phyloP scores from a whole-genome alignment of 116 monocot genomes.

The Papilionanthe hybrid region DNA sequence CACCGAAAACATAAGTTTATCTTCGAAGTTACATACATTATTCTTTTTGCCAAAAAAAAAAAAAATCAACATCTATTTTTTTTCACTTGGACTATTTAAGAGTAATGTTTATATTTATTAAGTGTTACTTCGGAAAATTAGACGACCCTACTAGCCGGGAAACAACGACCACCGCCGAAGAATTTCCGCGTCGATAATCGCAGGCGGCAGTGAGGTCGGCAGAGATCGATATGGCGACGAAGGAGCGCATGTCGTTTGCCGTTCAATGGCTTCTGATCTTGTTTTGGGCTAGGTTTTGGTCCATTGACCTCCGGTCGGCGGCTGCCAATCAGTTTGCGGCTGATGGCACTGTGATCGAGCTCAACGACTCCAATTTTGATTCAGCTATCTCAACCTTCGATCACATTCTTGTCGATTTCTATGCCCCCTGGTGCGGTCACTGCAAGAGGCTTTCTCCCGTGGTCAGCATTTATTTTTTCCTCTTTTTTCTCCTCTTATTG shows the following conservation, averaged over 20 bases:
- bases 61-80: too few species aligned
- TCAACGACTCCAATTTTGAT: slow-evolving; percentile 72
- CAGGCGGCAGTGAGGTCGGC: neutral
- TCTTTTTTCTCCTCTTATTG: slow-evolving; percentile 3
- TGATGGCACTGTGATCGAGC: slow-evolving; percentile 71
- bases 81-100: too few species aligned
- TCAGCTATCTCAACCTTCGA: slow-evolving; percentile 67
- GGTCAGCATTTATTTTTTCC: slow-evolving; percentile 23
- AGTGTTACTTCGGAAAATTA: too few species aligned
- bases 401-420: slow-evolving; percentile 82
- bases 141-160: too few species aligned
- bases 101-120: too few species aligned
- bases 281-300: slow-evolving; percentile 7
- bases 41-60: too few species aligned
- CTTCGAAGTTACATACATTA: too few species aligned
- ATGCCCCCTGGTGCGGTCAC: slow-evolving; percentile 97
- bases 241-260: neutral
- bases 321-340: slow-evolving; percentile 20
- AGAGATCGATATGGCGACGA: slow-evolving; percentile 6
- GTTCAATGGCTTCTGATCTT: neutral
- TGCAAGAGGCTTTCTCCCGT: slow-evolving; percentile 87
- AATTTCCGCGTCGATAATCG: neutral
- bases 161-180: too few species aligned
- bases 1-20: too few species aligned
- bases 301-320: neutral